phyloP scores from a whole-genome alignment of 2,329 filamentous ascomycete genomes.

The Fusarium drepaniforme region DNA sequence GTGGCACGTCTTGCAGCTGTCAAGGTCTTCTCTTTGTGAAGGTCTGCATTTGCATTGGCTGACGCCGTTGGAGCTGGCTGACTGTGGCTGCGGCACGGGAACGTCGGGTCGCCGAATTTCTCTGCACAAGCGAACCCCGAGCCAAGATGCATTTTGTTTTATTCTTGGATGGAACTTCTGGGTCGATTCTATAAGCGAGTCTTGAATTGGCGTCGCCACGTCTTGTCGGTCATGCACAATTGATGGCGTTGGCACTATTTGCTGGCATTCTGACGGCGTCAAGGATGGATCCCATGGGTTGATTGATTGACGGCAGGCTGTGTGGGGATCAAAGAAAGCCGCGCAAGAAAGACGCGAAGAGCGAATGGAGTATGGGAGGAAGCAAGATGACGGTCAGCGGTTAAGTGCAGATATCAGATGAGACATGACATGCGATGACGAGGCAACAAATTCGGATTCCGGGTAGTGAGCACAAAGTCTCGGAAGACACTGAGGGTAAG shows the following conservation, averaged over 20 bases:
- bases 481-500: background rate
- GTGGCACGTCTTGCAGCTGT: background rate
- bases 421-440: background rate
- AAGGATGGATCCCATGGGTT: background rate
- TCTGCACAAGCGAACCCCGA: background rate
- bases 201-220: background rate
- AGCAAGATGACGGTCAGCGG: background rate
- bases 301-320: background rate
- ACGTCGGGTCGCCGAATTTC: background rate
- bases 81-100: slow-evolving; percentile 2
- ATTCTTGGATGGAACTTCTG: background rate
- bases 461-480: background rate
- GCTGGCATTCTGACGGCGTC: slow-evolving; percentile 3
- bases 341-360: background rate
- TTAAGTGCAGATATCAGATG: background rate
- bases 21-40: background rate
- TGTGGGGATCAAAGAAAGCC: background rate
- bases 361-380: background rate
- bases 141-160: background rate
- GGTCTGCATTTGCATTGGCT: background rate
- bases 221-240: background rate
- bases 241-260: background rate
- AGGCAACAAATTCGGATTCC: background rate
- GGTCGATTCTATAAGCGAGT: background rate
- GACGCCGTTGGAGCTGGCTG: slow-evolving; percentile 1